Percentiles rank a stretch among this genome's conserved stretches.
Evolutionary conservation across 2,329 filamentous ascomycete species (phyloP).

Genomic region (Microthyrium microscopicum): DNA sequence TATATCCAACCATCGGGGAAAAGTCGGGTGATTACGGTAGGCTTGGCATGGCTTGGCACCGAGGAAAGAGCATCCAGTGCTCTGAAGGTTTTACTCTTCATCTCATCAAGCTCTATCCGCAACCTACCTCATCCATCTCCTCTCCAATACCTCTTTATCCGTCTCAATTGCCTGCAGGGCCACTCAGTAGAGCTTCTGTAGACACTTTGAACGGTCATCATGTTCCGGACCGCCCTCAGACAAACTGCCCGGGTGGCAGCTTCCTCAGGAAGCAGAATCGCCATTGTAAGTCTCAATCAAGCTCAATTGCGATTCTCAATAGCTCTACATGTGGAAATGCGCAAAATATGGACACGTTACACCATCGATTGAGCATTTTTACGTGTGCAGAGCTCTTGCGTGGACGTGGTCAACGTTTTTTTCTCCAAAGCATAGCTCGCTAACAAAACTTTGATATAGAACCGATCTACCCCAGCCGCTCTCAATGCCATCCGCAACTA

Average conservation of each 20-base stretch:
- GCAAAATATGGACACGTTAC: no score
- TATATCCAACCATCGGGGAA: no score
- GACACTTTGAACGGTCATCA: slow-evolving; percentile 43
- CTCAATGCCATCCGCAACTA: slow-evolving; percentile 60
- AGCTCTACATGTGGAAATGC: slow-evolving; percentile 20
- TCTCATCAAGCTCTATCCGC: slow-evolving; percentile 9
- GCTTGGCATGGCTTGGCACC: neutral
- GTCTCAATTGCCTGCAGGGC: slow-evolving; percentile 27
- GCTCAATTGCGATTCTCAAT: slow-evolving; percentile 16
- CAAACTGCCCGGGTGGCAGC: slow-evolving; percentile 91
- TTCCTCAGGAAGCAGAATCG: slow-evolving; percentile 81
- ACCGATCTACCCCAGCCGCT: slow-evolving; percentile 69
- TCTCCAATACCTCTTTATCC: slow-evolving; percentile 23
- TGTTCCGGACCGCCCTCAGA: slow-evolving; percentile 98
- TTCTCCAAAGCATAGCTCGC: neutral
- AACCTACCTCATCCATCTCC: slow-evolving; percentile 21
- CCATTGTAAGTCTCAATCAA: slow-evolving; percentile 60
- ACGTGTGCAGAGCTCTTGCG: no score
- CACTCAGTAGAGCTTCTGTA: slow-evolving; percentile 23
- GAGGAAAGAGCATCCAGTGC: no score
- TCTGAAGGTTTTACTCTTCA: slow-evolving; percentile 5
- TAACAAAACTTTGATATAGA: slow-evolving; percentile 32
- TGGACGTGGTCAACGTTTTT: neutral
- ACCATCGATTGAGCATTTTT: no score
- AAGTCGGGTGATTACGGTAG: neutral